Base-by-base conservation (phyloP, 2,329 filamentous ascomycete genomes). In the Pestalotiopsis sp. region DNA sequence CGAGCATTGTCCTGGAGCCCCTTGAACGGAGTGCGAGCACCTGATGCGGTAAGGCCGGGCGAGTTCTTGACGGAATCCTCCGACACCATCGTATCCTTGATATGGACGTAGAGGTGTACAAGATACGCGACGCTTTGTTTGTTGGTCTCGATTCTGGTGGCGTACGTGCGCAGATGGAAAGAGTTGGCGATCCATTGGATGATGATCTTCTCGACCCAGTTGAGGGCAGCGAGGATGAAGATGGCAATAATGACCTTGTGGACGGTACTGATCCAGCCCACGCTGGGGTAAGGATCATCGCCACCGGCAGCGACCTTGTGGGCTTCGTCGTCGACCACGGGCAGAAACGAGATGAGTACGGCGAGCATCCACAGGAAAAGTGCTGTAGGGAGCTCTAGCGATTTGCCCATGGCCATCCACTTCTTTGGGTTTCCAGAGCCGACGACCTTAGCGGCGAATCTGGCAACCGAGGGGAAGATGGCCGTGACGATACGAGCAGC, bases 151-250 rank as follows among this genome's bases (percentile, higher is more conserved):
- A 98, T 98, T 17, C 95, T 87, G 74, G 95, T 94, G 27, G 93
- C 91, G 76, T 98, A 98, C 0, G 95, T 98, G 59, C 95, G 89
- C 69, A 93, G 85, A 78, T 98, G 95, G 81, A 98, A 98, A 71
- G 92, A 94, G 69, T 95, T 95, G 39, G 95, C 95, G 73, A 98
- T 97, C 81, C 97, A 91, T 77, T 98, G 95, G 67, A 98, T 97
- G 73, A 97, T 88, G 70, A 98, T 92, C 84, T 98, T 98, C 80
- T 98, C 95, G 66, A 92, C 85, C 70, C 96, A 92, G 80, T 98
- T 98, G 71, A 98, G 84, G 2, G 90, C 85, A 0, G 90, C 88
- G 70, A 93, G 88, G 14, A 97, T 91, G 74, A 98, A 95, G n/a
- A 97, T 77, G 2, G 93, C 87, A 20, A 97, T 90, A 70, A 98